Evolutionary conservation across 192 early-diverging fungal species (phyloP), one percentile per base, ranked within the genome.

Genomic region (Podila epicladia): DNA sequence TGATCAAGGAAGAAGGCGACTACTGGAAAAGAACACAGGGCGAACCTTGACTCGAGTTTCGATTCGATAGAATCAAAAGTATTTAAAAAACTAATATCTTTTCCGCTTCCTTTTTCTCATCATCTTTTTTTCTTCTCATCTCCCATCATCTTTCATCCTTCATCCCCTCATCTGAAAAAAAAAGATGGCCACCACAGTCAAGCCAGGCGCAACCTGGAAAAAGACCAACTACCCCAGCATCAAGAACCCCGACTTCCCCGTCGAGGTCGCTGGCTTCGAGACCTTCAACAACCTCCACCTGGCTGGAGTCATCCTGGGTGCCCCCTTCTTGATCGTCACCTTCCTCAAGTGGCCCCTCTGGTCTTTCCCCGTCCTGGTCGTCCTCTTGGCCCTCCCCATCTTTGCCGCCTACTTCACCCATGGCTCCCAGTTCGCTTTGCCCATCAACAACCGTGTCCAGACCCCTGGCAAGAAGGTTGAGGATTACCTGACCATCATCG

Each of bases 401-500:
- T 93, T 97, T 67, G 94, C 91, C 17, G 80, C 86, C 49, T 91
- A 85, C 76, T 89, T 98, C 60, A 73, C 92, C 58, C 75, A 84
- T 64, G 91, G 85, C 78, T 93, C 94, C 64, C 88, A 84, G 74
- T 86, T 90, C 66, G 88, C 92, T 31, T 74, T 88, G 19, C 87
- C 91, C 41, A 85, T 90, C 65, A 85, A 86, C 69, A 89, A 91
- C 85, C 85, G 84, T 50, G 92, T 89, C 66, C 88, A 88, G 74
- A 89, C 97, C 45, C 95, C 98, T 41, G 92, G 91, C 82, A 89
- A 91, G 82, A 87, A 87, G 55, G 65, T 97, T 55, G 95, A 97
- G 86, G 88, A 92, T 31, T 99, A 99, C 91, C 86, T 99, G 67
- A 94, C 85, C 45, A 93, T 99, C 86, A 89, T 95, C 82, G 94